Percentiles rank a stretch among this genome's conserved stretches.
phyloP scores from a whole-genome alignment of 768 basidiomycete species.

The Mrakia gelida region DNA sequence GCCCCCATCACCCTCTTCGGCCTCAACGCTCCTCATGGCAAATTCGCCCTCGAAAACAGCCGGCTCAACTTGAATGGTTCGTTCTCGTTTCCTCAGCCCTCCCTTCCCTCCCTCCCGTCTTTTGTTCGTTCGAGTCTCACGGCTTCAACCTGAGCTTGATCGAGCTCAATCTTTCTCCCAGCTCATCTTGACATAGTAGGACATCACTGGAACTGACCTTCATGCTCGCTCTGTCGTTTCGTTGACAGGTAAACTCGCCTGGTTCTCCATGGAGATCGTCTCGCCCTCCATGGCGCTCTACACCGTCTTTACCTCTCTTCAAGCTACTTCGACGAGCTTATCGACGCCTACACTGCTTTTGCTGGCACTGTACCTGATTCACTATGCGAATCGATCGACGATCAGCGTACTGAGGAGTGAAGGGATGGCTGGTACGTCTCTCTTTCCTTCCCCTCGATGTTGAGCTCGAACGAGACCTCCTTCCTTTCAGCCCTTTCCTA shows the following conservation, averaged over 20 bases:
- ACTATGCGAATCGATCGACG: conserved; percentile 4
- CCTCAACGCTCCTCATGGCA: conserved; percentile 11
- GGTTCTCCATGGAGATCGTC: conserved; percentile 21
- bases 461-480: too few species aligned
- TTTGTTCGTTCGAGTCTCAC: not conserved
- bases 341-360: not conserved
- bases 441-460: not conserved
- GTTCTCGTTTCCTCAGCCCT: not conserved
- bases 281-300: not conserved
- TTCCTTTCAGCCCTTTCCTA: too few species aligned
- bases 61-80: conserved; percentile 6
- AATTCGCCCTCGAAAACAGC: not conserved
- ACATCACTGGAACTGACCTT: not conserved
- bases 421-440: conserved; percentile 9
- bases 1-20: not conserved
- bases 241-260: conserved; percentile 5
- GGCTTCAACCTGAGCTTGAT: too few species aligned
- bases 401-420: conserved; percentile 11
- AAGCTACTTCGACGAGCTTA: not conserved
- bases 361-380: not conserved
- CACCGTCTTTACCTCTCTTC: not conserved
- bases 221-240: not conserved
- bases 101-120: not conserved
- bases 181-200: not conserved
- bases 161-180: not conserved